Evolutionary conservation across 306 rosid species (phyloP).

Genomic region (Cucurbita maxima): DNA sequence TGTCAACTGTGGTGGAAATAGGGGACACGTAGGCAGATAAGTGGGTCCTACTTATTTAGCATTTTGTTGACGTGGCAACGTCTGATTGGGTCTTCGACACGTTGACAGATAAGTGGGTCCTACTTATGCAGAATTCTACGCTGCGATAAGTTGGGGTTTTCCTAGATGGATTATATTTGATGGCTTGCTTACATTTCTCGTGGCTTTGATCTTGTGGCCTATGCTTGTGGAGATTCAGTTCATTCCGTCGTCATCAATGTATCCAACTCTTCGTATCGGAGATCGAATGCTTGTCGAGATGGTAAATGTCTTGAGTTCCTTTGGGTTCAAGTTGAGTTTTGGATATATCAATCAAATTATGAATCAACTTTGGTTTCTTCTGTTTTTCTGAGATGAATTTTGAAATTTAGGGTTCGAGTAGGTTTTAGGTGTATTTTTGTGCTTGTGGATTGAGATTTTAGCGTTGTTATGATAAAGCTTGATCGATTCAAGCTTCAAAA

Average conservation of each 20-base stretch:
- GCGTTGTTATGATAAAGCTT: neutral
- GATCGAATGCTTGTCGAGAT: constrained; percentile 69
- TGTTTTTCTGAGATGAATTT: neutral
- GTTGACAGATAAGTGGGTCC: constrained; percentile 15
- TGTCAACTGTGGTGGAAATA: neutral
- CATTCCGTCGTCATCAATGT: constrained; percentile 82
- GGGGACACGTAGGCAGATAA: neutral
- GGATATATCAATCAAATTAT: neutral
- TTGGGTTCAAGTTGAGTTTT: neutral
- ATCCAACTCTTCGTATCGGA: constrained; percentile 64
- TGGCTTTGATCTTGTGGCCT: constrained; percentile 58
- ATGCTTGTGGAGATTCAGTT: constrained; percentile 47
- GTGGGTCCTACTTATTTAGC: neutral
- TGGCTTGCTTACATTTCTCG: constrained; percentile 51
- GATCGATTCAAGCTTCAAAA: neutral
- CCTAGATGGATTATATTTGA: constrained; percentile 75
- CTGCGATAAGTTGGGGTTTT: constrained; percentile 55
- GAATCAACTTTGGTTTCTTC: too few relatives aligned
- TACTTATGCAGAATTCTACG: constrained; percentile 35
- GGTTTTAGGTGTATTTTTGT: neutral
- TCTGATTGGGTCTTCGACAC: neutral
- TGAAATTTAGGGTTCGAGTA: neutral
- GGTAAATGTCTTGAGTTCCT: constrained; percentile 11
- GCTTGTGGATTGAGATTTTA: neutral
- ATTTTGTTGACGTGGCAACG: neutral